Evolutionary conservation across 2,329 filamentous ascomycete genomes (phyloP).

Genomic region (Sporothrix brasiliensis): DNA sequence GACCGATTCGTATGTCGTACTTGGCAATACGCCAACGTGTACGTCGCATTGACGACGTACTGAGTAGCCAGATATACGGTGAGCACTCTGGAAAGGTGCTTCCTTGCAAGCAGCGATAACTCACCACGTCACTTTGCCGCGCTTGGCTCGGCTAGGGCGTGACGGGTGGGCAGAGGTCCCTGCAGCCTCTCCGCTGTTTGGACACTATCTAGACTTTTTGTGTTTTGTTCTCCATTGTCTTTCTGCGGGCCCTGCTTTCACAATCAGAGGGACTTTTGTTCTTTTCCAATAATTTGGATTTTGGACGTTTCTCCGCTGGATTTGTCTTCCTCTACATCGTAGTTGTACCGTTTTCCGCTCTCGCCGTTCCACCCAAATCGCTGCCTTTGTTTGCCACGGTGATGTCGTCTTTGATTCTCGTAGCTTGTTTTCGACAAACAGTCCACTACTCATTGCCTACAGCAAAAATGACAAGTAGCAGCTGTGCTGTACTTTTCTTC

Average conservation of each 20-base stretch:
- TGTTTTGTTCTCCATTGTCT: neutral
- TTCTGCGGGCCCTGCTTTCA: neutral
- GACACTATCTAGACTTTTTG: neutral
- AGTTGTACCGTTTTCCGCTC: neutral
- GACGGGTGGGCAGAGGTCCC: too few relatives aligned
- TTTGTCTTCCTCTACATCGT: neutral
- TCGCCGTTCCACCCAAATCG: neutral
- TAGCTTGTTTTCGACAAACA: neutral
- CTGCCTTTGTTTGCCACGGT: neutral
- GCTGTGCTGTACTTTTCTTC: too few relatives aligned
- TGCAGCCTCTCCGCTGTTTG: neutral
- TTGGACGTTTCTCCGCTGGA: neutral
- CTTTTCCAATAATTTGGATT: neutral
- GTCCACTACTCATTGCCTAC: neutral
- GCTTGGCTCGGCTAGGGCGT: constrained; percentile 7
- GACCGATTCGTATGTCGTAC: neutral
- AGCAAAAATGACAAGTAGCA: neutral
- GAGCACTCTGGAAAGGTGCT: neutral
- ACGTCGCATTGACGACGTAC: too few relatives aligned
- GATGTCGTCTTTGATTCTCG: neutral
- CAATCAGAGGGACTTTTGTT: neutral
- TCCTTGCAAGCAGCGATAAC: neutral
- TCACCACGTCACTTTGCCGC: neutral
- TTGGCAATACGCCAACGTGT: neutral
- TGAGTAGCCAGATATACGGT: neutral